Evolutionary conservation across 257 asterid genomes (phyloP).

Genomic region (Salvia rosmarinus): DNA sequence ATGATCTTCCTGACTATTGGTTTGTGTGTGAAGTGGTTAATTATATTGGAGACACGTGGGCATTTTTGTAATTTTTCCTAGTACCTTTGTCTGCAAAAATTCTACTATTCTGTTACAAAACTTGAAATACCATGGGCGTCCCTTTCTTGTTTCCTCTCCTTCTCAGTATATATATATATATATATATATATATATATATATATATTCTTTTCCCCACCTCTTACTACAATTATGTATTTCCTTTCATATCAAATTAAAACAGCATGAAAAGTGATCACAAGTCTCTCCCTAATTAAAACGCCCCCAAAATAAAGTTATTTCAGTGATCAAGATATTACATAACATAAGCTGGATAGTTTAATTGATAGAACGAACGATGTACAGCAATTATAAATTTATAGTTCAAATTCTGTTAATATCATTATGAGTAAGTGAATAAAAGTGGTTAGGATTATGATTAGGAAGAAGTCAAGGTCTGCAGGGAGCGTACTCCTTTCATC

Average conservation of each 20-base stretch:
- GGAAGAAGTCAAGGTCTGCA: no score
- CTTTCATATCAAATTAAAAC: background rate
- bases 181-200: no score
- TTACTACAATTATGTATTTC: background rate
- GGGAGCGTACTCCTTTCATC: no score
- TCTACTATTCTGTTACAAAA: constrained; percentile 29
- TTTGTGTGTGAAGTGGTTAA: constrained; percentile 15
- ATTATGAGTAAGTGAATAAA: no score
- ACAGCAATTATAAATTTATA: no score
- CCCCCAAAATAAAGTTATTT: background rate
- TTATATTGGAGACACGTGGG: constrained; percentile 31
- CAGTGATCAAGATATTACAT: background rate
- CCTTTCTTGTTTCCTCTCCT: constrained; percentile 23
- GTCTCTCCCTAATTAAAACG: background rate
- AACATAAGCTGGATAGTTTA: background rate
- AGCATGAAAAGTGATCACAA: background rate
- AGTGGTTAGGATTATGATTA: no score
- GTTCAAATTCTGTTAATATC: no score
- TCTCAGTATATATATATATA: no score
- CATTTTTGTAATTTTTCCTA: constrained; percentile 20
- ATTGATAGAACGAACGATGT: background rate
- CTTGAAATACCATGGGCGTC: constrained; percentile 43
- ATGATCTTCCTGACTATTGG: constrained; percentile 31
- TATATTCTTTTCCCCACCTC: background rate
- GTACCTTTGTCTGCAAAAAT: constrained; percentile 34